phyloP scores from a whole-genome alignment of 2,329 filamentous ascomycete species.

The Cercospora citrullina region DNA sequence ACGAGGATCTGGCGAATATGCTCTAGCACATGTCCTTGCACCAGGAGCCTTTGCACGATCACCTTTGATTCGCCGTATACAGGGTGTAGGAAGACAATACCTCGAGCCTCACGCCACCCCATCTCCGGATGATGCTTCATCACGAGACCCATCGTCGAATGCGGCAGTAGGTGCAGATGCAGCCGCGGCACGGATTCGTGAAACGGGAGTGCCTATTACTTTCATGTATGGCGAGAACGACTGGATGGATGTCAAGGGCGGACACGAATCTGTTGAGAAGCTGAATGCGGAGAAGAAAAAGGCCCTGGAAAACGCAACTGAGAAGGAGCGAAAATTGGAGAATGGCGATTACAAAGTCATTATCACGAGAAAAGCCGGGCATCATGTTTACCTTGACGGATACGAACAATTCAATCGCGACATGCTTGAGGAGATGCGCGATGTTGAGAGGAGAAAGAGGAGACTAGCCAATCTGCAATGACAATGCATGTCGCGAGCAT shows the following conservation, averaged over 20 bases:
- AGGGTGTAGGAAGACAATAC: constrained; percentile 77
- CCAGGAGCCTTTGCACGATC: constrained; percentile 89
- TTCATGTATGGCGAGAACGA: constrained; percentile 98
- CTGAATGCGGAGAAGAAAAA: constrained; percentile 67
- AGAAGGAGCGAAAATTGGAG: constrained; percentile 66
- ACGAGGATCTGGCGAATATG: constrained; percentile 90
- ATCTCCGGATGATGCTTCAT: constrained; percentile 30
- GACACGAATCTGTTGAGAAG: constrained; percentile 75
- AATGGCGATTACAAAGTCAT: constrained; percentile 81
- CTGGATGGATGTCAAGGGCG: constrained; percentile 96
- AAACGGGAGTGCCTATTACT: constrained; percentile 69
- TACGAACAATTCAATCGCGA: constrained; percentile 69
- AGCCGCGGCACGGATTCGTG: constrained; percentile 59
- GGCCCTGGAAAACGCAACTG: constrained; percentile 62
- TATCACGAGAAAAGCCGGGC: constrained; percentile 69
- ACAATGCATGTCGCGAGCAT: background rate
- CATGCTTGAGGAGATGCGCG: constrained; percentile 66
- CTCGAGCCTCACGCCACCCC: constrained; percentile 39
- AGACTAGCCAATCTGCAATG: constrained; percentile 20
- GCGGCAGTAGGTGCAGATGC: constrained; percentile 56
- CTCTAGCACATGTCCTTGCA: constrained; percentile 85
- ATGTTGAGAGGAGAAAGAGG: constrained; percentile 52
- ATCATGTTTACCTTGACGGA: constrained; percentile 71
- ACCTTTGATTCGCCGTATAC: constrained; percentile 83
- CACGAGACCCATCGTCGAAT: background rate